A percentile compares a stretch with the other conserved stretches of the same genome.
These are phyloP conservation scores for Fusarium bactridioides DNA, from an alignment of 2,329 filamentous ascomycete species.

Conservation along the genomic window DNA sequence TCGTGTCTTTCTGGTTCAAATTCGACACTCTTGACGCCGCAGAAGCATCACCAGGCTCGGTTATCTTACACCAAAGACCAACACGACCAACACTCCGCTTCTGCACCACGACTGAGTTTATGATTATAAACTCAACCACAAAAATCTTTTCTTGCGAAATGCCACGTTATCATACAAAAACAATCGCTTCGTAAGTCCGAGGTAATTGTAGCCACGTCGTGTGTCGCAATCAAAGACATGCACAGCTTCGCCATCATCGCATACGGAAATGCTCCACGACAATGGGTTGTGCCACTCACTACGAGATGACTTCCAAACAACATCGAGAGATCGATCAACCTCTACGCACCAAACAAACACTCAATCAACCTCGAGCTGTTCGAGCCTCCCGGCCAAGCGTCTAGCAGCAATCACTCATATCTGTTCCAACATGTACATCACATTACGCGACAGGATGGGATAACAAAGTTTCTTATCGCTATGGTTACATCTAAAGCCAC, in stretches of 20 bases:
- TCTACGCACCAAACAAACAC: neutral
- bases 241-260: neutral
- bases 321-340: neutral
- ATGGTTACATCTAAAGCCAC: slow-evolving; percentile 9
- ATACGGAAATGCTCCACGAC: neutral
- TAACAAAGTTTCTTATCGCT: slow-evolving; percentile 2
- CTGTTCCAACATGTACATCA: neutral
- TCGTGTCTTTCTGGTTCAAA: neutral
- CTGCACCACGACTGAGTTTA: neutral
- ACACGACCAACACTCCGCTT: neutral
- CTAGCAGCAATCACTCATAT: neutral
- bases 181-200: neutral
- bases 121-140: neutral
- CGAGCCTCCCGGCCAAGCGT: neutral
- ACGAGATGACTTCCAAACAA: neutral
- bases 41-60: neutral
- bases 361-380: neutral
- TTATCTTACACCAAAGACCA: neutral
- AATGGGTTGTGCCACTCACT: neutral
- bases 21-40: neutral
- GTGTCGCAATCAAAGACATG: neutral
- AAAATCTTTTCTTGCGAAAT: neutral
- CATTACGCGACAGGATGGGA: neutral
- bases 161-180: neutral
- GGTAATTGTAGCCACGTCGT: neutral